Percentiles rank a stretch among this genome's conserved stretches.
Conservation (phyloP, 2,329 filamentous ascomycete genomes). For the Arthrobotrys pseudoclavata region DNA sequence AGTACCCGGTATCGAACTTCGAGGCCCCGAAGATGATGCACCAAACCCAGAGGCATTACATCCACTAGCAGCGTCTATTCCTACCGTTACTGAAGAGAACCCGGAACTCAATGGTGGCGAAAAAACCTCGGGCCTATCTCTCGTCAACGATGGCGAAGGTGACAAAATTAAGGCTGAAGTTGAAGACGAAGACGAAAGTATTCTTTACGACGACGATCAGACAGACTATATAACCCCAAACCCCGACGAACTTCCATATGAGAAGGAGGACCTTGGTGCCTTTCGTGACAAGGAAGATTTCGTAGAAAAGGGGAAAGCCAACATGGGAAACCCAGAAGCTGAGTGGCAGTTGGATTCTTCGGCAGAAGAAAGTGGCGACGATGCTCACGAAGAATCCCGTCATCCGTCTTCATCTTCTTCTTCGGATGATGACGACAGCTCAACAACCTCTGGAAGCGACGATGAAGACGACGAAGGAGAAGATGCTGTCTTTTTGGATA, state of each 20-base stretch:
- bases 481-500: conserved; percentile 76
- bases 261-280: background rate
- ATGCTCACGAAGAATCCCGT: background rate
- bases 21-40: background rate
- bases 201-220: background rate
- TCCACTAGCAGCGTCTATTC: background rate
- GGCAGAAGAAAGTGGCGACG: conserved; percentile 71
- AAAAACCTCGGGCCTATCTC: background rate
- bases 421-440: conserved; percentile 20
- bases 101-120: background rate
- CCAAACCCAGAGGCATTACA: background rate
- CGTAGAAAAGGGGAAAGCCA: conserved; percentile 60
- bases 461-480: conserved; percentile 70
- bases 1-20: background rate
- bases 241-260: background rate
- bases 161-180: background rate
- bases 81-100: background rate
- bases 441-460: conserved; percentile 71
- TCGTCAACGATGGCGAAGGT: background rate
- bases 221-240: background rate
- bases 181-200: background rate
- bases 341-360: conserved; percentile 90
- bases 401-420: conserved; percentile 67
- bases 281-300: conserved; percentile 60
- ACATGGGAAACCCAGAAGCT: conserved; percentile 71